Percentiles rank a stretch among this genome's conserved stretches.
Evolutionary conservation across 1,139 yeast species (phyloP).

Genomic region (Scheffersomyces titani): DNA sequence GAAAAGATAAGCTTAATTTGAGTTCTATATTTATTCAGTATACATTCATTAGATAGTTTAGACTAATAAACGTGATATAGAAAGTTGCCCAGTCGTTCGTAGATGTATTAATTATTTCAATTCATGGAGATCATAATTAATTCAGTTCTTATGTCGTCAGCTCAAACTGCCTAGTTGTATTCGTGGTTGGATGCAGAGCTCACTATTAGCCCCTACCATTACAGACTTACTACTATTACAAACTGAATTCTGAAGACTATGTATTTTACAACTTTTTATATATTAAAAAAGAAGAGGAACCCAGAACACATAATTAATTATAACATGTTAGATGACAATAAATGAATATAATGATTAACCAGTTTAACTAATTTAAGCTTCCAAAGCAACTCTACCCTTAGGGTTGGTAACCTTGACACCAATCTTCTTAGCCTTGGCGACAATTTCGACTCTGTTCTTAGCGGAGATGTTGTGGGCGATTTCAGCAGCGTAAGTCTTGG

Average conservation of each 20-base stretch:
- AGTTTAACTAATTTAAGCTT: slow-evolving; percentile 63
- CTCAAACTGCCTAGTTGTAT: no score
- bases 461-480: slow-evolving; percentile 98
- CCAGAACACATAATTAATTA: slow-evolving; percentile 1
- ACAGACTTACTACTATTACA: background rate
- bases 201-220: no score
- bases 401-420: slow-evolving; percentile 99
- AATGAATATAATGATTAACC: background rate
- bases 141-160: no score
- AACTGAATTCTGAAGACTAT: background rate
- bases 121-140: no score
- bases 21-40: slow-evolving; percentile 1
- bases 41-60: slow-evolving; percentile 5
- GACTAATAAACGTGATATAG: background rate
- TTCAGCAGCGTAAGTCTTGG: slow-evolving; percentile 99
- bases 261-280: background rate
- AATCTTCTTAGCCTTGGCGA: slow-evolving; percentile 96
- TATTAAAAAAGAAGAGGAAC: slow-evolving; percentile 1
- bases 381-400: slow-evolving; percentile 97
- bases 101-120: no score
- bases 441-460: slow-evolving; percentile 95
- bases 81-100: background rate
- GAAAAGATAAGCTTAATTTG: slow-evolving; percentile 2
- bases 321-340: background rate
- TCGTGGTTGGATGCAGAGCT: no score